phyloP scores from a whole-genome alignment of 495 filamentous ascomycete species.

The Beverwykella pulmonaria region DNA sequence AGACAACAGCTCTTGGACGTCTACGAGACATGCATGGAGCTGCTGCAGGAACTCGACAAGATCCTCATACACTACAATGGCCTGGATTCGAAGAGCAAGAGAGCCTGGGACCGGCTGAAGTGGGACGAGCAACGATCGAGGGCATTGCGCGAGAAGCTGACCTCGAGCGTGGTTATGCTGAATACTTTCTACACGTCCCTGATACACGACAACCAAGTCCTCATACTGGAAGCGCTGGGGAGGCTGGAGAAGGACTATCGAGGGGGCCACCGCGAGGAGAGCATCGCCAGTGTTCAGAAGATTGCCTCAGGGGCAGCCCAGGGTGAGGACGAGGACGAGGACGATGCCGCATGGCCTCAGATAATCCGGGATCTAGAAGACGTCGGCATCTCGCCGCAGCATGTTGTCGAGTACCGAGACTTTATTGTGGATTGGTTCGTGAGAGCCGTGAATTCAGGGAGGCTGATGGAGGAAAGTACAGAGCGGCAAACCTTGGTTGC shows the following conservation, averaged over 20 bases:
- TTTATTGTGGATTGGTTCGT: conserved; percentile 38
- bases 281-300: conserved; percentile 10
- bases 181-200: conserved; percentile 30
- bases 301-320: conserved; percentile 3
- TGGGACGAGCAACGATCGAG: conserved; percentile 26
- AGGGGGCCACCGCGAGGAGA: conserved; percentile 26
- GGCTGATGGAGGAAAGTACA: conserved; percentile 25
- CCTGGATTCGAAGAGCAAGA: conserved; percentile 23
- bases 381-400: conserved; percentile 26
- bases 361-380: conserved; percentile 38
- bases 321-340: conserved; percentile 18
- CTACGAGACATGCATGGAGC: conserved; percentile 20
- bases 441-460: conserved; percentile 33
- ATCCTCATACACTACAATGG: conserved; percentile 23
- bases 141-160: conserved; percentile 26
- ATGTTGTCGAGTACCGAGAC: conserved; percentile 23
- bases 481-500: not conserved
- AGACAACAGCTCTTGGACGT: conserved; percentile 21
- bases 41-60: conserved; percentile 30
- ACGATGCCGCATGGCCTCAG: conserved; percentile 28
- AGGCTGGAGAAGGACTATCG: conserved; percentile 25
- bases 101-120: conserved; percentile 31
- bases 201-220: conserved; percentile 25
- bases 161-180: conserved; percentile 31
- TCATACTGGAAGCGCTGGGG: conserved; percentile 27